Percentiles rank a stretch among this genome's conserved stretches.
Evolutionary conservation across 768 basidiomycete genomes (phyloP).

Genomic region (Amylocystis lapponica): DNA sequence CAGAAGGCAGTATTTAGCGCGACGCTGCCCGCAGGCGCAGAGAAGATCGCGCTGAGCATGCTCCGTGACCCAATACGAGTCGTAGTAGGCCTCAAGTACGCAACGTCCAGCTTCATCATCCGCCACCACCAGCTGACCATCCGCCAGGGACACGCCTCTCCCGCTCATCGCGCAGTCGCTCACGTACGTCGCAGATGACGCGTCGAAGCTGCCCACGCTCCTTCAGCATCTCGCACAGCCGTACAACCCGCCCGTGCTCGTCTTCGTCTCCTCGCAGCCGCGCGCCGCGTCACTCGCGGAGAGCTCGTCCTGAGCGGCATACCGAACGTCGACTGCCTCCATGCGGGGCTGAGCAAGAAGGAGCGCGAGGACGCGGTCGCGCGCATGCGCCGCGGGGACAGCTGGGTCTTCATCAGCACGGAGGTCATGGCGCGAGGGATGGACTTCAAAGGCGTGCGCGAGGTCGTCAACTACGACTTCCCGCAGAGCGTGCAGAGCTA

Average conservation of each 20-base stretch:
- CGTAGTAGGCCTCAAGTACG: conserved; percentile 95
- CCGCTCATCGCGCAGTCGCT: conserved; percentile 86
- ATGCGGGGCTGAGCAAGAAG: conserved; percentile 83
- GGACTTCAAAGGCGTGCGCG: conserved; percentile 92
- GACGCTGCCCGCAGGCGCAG: conserved; percentile 84
- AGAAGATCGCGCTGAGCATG: conserved; percentile 83
- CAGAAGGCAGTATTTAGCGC: conserved; percentile 94
- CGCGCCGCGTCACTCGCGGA: conserved; percentile 75
- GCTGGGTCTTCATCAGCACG: conserved; percentile 94
- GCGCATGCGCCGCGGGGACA: conserved; percentile 83
- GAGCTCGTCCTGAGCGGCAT: conserved; percentile 74
- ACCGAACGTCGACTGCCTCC: conserved; percentile 80
- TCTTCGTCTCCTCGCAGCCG: conserved; percentile 89
- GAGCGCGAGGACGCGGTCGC: conserved; percentile 82
- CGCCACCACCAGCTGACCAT: neutral
- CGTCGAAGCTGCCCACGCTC: conserved; percentile 90
- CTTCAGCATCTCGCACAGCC: conserved; percentile 73
- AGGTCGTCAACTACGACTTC: conserved; percentile 97
- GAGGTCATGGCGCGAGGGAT: conserved; percentile 98
- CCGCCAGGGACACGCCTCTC: conserved; percentile 81
- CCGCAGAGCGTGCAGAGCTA: conserved; percentile 95
- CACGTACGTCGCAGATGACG: conserved; percentile 87
- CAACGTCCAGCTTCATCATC: neutral
- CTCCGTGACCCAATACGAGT: conserved; percentile 83
- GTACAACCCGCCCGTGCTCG: conserved; percentile 85